These are phyloP conservation scores for Tricholomella constricta DNA, from an alignment of 768 basidiomycete genomes.

Conservation along the genomic window DNA sequence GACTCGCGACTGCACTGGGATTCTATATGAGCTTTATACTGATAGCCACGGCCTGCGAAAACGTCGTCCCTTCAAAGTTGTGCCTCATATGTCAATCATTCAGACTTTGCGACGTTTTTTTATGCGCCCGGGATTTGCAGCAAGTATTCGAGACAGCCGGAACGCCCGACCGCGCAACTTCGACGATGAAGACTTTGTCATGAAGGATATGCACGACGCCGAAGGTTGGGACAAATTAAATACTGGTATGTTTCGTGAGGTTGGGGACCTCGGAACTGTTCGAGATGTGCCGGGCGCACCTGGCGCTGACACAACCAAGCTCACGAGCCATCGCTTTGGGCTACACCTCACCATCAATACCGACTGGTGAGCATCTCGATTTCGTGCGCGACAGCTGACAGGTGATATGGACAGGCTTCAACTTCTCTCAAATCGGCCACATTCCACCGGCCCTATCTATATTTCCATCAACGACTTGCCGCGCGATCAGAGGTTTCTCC, in stretches of 20 bases:
- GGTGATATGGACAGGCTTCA: background rate
- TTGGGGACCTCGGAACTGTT: background rate
- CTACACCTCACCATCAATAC: background rate
- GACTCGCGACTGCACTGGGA: background rate
- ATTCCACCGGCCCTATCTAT: constrained; percentile 27
- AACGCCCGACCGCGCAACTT: constrained; percentile 6
- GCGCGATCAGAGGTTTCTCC: constrained; percentile 19
- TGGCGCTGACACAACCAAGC: background rate
- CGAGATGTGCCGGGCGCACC: too few relatives aligned
- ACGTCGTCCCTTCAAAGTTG: background rate
- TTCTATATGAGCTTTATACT: background rate
- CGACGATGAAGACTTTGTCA: background rate
- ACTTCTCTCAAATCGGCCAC: constrained; percentile 20
- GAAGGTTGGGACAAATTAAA: background rate
- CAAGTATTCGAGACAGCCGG: background rate
- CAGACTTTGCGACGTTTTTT: background rate
- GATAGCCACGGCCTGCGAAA: background rate
- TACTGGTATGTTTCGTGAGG: background rate
- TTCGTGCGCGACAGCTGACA: background rate
- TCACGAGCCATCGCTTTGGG: background rate
- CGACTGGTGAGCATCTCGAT: background rate
- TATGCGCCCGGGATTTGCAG: constrained; percentile 6
- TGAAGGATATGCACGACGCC: background rate
- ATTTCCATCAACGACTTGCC: constrained; percentile 25
- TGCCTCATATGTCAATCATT: background rate